phyloP scores from a whole-genome alignment of 257 asterid species.

The Oldenlandia corymbosa region DNA sequence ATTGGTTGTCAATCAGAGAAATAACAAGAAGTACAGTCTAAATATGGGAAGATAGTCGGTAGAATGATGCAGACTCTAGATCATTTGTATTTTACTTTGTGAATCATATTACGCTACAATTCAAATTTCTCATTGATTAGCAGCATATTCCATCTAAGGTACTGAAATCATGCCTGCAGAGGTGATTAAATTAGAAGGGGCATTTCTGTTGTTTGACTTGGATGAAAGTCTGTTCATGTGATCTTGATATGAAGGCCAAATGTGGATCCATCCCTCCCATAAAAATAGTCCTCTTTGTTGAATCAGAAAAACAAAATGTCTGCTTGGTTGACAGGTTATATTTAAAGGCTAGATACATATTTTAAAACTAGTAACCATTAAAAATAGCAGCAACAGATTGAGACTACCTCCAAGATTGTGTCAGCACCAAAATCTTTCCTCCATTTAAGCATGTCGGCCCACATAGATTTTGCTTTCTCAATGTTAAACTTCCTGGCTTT shows the following conservation, averaged over 20 bases:
- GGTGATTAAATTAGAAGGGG: background rate
- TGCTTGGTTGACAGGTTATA: background rate
- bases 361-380: background rate
- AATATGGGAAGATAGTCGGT: background rate
- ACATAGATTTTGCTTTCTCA: slow-evolving; percentile 56
- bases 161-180: background rate
- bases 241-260: too few species aligned
- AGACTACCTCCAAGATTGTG: slow-evolving; percentile 55
- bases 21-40: background rate
- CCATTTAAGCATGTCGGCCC: slow-evolving; percentile 84
- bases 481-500: slow-evolving; percentile 69
- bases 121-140: background rate
- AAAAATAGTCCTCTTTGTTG: too few species aligned
- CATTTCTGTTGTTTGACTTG: background rate
- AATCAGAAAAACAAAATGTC: too few species aligned
- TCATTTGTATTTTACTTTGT: background rate
- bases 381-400: background rate
- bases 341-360: background rate
- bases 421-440: slow-evolving; percentile 60
- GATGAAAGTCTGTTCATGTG: too few species aligned
- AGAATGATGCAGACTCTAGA: too few species aligned
- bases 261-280: too few species aligned
- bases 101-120: background rate
- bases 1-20: background rate
- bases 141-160: background rate